A percentile compares a stretch with the other conserved stretches of the same genome.
Conservation (phyloP, 768 basidiomycete species). For the Punctularia strigosozonata region DNA sequence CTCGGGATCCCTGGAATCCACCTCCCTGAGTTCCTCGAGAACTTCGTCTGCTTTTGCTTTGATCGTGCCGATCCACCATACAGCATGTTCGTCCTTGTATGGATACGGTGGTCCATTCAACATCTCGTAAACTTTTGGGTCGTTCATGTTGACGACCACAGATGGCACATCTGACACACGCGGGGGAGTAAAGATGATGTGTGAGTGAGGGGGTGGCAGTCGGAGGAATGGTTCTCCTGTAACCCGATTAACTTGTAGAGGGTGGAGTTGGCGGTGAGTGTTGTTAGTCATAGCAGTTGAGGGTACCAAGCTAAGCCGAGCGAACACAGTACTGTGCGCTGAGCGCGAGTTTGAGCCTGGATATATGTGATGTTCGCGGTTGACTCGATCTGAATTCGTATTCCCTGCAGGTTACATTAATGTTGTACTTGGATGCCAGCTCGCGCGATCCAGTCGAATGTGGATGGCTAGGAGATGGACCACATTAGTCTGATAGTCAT, state of each 20-base stretch:
- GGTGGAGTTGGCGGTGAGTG: background rate
- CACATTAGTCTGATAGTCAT: no score
- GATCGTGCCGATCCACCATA: conserved; percentile 21
- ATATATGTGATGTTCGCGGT: no score
- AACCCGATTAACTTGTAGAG: background rate
- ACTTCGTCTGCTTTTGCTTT: conserved; percentile 19
- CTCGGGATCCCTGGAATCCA: conserved; percentile 8
- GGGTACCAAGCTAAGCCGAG: no score
- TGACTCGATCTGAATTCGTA: no score
- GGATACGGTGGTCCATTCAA: conserved; percentile 41
- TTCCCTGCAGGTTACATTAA: no score
- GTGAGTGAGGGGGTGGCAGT: background rate
- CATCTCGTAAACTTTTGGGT: conserved; percentile 32
- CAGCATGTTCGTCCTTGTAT: conserved; percentile 32
- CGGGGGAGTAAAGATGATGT: conserved; percentile 22
- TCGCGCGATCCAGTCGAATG: no score
- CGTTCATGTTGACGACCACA: conserved; percentile 33
- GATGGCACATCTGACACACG: conserved; percentile 30
- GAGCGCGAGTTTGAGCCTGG: no score
- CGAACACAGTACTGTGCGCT: no score
- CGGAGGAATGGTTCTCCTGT: conserved; percentile 1
- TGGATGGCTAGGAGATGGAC: no score
- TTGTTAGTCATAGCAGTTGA: no score
- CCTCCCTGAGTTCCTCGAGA: conserved; percentile 19
- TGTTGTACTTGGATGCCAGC: no score